Base-by-base conservation (phyloP, 1,284 basidiomycete genomes). In the Ceratobasidium sp. region DNA sequence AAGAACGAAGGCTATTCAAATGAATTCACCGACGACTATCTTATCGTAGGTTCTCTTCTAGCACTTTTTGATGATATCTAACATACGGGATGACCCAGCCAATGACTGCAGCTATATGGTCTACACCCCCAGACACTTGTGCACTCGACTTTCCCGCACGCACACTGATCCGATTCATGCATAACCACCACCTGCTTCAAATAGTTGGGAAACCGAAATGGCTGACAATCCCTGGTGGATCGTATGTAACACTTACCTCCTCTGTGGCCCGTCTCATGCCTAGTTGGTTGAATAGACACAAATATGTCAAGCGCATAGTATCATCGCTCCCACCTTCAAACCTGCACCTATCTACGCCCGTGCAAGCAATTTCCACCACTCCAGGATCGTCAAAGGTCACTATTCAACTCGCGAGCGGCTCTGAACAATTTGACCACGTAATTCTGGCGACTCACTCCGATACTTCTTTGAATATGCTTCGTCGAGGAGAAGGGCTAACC, bases 41-140 rank as follows among this genome's bases (percentile, higher is more conserved):
- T 94, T 6, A 85, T 94, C 72, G 92, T 92, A 74, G 75, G 88
- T 78, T 25, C n/a, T n/a, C n/a, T n/a, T n/a, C 3, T 42, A 47
- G 52, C 32, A n/a, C 31, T 20, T 62, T 40, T 38, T 42, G 31
- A 8, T 17, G 55, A 60, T 38, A 70, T 53, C 25, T 29, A 52
- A 22, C n/a, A 38, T 50, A 55, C 34, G 42, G 17, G 22, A 69
- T 10, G 69, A 45, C 42, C 0, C 70, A 92, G 90, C 90, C 90
- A 0, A 90, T 92, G 88, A 91, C 88, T 20, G 89, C 89, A 0
- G 88, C 88, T 2, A 89, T 93, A 60, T 94, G 91, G 91, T 90
- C 87, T 50, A 92, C 89, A 0, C 88, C 90, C 0, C 88, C 91
- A 3, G 87, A 89, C 73, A 85, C 86, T 72, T 91, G 89, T 69